Evolutionary conservation across 371 early-diverging fungal species (phyloP).

Genomic region (Nematocida minor): DNA sequence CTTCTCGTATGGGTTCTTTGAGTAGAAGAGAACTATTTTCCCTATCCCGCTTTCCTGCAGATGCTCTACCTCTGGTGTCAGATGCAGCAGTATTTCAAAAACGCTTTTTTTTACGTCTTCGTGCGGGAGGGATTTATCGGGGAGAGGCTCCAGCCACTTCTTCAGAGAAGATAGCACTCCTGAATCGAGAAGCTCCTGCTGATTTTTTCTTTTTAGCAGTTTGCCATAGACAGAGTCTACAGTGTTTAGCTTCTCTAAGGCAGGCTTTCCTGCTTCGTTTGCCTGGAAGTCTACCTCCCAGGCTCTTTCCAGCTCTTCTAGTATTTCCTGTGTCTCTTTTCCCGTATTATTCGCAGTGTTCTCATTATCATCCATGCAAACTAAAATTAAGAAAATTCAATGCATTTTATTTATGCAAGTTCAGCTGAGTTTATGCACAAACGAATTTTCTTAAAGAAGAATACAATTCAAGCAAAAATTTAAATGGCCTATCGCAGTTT

Average conservation of each 20-base stretch:
- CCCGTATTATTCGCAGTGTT: not conserved
- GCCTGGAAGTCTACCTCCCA: slow-evolving; percentile 3
- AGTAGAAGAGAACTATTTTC: slow-evolving; percentile 82
- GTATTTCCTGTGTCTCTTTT: slow-evolving; percentile 13
- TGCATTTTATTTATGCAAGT: not conserved
- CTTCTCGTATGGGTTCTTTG: slow-evolving; percentile 75
- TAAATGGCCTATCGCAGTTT: no score
- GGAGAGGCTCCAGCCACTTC: slow-evolving; percentile 86
- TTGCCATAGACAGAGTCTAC: slow-evolving; percentile 69
- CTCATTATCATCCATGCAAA: slow-evolving; percentile 9
- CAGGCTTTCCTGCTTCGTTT: slow-evolving; percentile 46
- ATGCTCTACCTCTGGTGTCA: slow-evolving; percentile 76
- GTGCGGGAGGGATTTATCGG: slow-evolving; percentile 82
- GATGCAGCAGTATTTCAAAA: slow-evolving; percentile 71
- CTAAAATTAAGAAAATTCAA: not conserved
- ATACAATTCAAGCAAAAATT: no score
- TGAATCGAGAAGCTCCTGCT: slow-evolving; percentile 69
- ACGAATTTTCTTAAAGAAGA: not conserved
- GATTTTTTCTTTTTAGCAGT: slow-evolving; percentile 68
- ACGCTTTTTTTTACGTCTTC: slow-evolving; percentile 78
- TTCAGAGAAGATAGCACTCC: slow-evolving; percentile 76
- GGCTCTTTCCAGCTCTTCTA: slow-evolving; percentile 17
- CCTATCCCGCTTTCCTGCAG: slow-evolving; percentile 79
- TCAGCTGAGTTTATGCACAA: not conserved
- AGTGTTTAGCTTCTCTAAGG: slow-evolving; percentile 71